Percentiles rank a stretch among this genome's conserved stretches.
Conservation (phyloP, 2,329 filamentous ascomycete species). For the Pseudocercospora vitis region DNA sequence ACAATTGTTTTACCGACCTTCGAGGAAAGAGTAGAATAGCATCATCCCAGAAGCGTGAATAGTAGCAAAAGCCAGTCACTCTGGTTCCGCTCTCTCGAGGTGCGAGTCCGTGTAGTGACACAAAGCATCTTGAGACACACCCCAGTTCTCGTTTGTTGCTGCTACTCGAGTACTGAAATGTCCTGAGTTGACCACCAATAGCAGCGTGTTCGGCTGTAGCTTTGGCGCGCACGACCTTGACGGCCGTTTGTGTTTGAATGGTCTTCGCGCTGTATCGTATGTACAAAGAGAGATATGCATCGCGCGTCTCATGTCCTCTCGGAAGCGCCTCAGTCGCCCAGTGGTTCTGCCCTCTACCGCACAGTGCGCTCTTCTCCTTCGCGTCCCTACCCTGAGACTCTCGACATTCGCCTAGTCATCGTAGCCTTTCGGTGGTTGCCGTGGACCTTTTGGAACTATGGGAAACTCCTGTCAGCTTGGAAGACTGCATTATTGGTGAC, state of each 20-base stretch:
- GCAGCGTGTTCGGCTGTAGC: too few species aligned
- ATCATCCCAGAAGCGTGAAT: too few species aligned
- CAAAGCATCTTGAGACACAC: too few species aligned
- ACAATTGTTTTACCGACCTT: too few species aligned
- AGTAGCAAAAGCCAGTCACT: too few species aligned
- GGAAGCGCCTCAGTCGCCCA: not conserved
- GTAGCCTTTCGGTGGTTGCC: constrained; percentile 48
- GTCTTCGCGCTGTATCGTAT: not conserved
- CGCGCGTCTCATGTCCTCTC: not conserved
- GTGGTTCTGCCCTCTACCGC: not conserved
- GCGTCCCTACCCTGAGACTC: not conserved
- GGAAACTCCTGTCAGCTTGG: constrained; percentile 1
- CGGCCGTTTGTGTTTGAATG: not conserved
- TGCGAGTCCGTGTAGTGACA: too few species aligned
- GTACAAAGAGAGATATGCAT: constrained; percentile 3
- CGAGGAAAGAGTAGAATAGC: too few species aligned
- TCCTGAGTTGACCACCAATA: too few species aligned
- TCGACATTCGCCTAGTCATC: constrained; percentile 40
- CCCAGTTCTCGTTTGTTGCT: too few species aligned
- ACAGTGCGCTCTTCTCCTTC: not conserved
- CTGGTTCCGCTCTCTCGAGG: too few species aligned
- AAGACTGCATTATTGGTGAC: not conserved
- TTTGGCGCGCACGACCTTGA: not conserved
- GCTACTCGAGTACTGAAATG: too few species aligned
- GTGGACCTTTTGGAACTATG: constrained; percentile 49